Conservation (phyloP, 805 yeast species). For the Cyberlindnera amylophila region DNA sequence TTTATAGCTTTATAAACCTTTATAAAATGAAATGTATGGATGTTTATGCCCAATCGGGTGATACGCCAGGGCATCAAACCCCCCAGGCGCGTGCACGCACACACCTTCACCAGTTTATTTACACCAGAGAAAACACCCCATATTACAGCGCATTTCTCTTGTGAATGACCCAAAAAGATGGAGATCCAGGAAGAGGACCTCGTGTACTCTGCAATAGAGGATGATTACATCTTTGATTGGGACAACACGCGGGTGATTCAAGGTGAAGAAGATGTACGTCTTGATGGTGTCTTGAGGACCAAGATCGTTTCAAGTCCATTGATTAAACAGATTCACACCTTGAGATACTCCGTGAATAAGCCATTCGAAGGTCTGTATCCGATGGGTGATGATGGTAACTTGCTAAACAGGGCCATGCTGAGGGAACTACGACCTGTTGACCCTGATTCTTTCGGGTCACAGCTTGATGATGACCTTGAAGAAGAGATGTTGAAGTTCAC, state of each 20-base stretch:
- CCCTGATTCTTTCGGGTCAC: slow-evolving; percentile 23
- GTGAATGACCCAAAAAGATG: too few species aligned
- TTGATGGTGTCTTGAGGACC: slow-evolving; percentile 28
- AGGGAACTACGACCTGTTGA: slow-evolving; percentile 20
- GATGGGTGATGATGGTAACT: slow-evolving; percentile 22
- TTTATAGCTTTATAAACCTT: too few species aligned
- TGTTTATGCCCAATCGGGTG: neutral
- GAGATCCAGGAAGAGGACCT: neutral
- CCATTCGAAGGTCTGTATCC: slow-evolving; percentile 20
- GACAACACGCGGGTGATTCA: neutral
- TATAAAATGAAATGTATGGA: too few species aligned
- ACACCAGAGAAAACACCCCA: too few species aligned
- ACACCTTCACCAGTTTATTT: too few species aligned
- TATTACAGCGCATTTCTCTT: too few species aligned
- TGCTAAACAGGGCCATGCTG: slow-evolving; percentile 28
- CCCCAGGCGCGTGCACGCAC: too few species aligned
- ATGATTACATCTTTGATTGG: neutral
- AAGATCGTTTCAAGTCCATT: slow-evolving; percentile 41
- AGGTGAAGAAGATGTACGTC: neutral
- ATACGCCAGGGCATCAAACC: neutral
- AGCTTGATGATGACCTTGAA: slow-evolving; percentile 16
- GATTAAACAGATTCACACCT: slow-evolving; percentile 32
- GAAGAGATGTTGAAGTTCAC: slow-evolving; percentile 20
- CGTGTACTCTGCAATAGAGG: neutral
- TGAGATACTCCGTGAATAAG: slow-evolving; percentile 22